Evolutionary conservation across 1,284 basidiomycete genomes (phyloP).

Genomic region (Ganoderma lingzhi): DNA sequence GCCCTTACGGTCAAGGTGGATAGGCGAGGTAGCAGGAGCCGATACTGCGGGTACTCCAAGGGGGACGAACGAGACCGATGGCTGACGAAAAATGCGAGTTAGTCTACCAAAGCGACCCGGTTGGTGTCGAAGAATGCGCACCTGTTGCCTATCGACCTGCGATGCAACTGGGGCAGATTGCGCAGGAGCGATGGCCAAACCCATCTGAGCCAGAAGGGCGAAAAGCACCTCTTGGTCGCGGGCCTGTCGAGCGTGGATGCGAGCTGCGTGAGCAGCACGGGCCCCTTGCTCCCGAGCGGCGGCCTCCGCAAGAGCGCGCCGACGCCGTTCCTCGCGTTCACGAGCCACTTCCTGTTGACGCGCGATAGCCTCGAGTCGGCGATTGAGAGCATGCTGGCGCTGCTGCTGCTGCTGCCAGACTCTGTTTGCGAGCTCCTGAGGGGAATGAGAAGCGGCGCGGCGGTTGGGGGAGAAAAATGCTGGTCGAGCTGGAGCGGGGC

Average conservation of each 20-base stretch:
- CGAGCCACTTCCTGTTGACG: conserved; percentile 20
- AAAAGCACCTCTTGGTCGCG: conserved; percentile 18
- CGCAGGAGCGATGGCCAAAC: background rate
- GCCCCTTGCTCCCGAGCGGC: conserved; percentile 22
- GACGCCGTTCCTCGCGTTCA: conserved; percentile 29
- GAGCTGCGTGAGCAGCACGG: conserved; percentile 7
- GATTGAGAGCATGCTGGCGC: conserved; percentile 7
- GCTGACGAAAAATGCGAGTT: background rate
- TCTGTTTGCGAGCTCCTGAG: conserved; percentile 18
- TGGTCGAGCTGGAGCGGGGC: background rate
- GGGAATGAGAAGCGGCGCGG: background rate
- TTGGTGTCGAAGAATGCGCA: conserved; percentile 2
- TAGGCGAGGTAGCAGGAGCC: background rate
- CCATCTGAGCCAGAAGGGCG: conserved; percentile 17
- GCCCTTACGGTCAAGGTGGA: conserved; percentile 25
- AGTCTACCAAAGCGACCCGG: background rate
- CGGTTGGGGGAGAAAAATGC: background rate
- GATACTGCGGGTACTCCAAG: background rate
- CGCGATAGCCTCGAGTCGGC: background rate
- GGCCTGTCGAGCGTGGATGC: conserved; percentile 6
- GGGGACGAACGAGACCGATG: background rate
- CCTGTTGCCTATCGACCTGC: conserved; percentile 8
- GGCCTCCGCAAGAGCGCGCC: conserved; percentile 24
- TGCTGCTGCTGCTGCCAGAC: conserved; percentile 29
- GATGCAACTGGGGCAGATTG: background rate